These are phyloP conservation scores for Primulina tabacum DNA, from an alignment of 257 asterid genomes.

Conservation along the genomic window DNA sequence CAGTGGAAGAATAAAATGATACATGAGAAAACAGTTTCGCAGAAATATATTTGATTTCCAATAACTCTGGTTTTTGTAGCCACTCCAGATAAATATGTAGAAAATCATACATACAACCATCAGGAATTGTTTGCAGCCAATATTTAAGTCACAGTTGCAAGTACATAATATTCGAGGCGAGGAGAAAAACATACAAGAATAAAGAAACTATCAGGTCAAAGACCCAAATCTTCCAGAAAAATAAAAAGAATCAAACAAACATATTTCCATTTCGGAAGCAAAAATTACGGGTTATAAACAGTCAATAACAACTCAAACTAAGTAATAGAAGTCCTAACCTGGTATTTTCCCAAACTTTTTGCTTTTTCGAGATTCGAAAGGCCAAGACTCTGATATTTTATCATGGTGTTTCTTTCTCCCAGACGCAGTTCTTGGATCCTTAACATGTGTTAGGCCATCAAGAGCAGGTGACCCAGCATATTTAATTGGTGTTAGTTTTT, in stretches of 20 bases:
- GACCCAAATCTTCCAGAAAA: not conserved
- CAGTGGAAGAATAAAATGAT: too few relatives aligned
- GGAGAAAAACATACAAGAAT: too few relatives aligned
- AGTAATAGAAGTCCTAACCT: constrained; percentile 31
- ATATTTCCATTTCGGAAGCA: not conserved
- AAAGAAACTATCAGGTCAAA: too few relatives aligned
- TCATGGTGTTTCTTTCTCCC: constrained; percentile 71
- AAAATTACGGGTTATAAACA: not conserved
- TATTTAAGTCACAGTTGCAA: too few relatives aligned
- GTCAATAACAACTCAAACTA: not conserved
- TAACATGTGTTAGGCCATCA: constrained; percentile 63
- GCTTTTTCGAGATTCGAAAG: constrained; percentile 58
- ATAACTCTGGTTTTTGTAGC: too few relatives aligned
- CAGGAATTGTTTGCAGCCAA: too few relatives aligned
- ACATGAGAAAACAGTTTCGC: too few relatives aligned
- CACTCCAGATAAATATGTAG: too few relatives aligned
- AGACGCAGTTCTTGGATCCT: constrained; percentile 66
- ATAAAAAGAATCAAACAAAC: not conserved
- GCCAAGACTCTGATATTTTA: constrained; percentile 62
- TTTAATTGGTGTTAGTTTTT: constrained; percentile 32
- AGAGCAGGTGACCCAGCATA: constrained; percentile 36
- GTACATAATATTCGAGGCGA: too few relatives aligned
- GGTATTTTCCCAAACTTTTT: constrained; percentile 54
- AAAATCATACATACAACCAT: too few relatives aligned
- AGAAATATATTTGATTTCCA: too few relatives aligned